Percentiles rank a stretch among this genome's conserved stretches.
Conservation (phyloP, 2,329 filamentous ascomycete genomes). For the Colletotrichum coccodes region DNA sequence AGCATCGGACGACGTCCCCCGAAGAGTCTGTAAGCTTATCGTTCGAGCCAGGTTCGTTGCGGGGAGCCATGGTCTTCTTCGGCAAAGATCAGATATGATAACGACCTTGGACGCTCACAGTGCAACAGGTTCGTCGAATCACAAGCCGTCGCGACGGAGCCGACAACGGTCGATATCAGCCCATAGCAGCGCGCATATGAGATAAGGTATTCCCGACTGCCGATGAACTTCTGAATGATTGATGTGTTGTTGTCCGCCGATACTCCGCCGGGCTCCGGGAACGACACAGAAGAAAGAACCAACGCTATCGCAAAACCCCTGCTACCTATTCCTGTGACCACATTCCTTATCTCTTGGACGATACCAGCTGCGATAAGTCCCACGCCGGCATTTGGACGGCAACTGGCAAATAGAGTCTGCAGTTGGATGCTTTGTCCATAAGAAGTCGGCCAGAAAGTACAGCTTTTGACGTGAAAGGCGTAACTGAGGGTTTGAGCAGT, state of each 20-base stretch:
- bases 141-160: neutral
- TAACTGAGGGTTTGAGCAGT: neutral
- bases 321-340: slow-evolving; percentile 7
- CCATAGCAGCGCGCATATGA: neutral
- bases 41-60: slow-evolving; percentile 7
- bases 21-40: slow-evolving; percentile 27
- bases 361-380: slow-evolving; percentile 9
- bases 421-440: neutral
- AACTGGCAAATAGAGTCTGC: neutral
- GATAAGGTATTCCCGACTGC: slow-evolving; percentile 6
- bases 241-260: neutral
- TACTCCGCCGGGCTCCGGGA: neutral
- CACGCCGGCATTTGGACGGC: neutral
- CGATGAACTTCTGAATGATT: neutral
- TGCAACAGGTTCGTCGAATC: slow-evolving; percentile 5
- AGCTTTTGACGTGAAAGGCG: neutral
- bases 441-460: neutral
- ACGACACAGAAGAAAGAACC: neutral
- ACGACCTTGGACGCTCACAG: slow-evolving; percentile 9
- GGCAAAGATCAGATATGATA: slow-evolving; percentile 15
- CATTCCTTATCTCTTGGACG: slow-evolving; percentile 18
- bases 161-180: neutral
- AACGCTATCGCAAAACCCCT: neutral
- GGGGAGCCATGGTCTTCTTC: neutral
- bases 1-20: slow-evolving; percentile 10